A percentile compares a stretch with the other conserved stretches of the same genome.
These are phyloP conservation scores for Haplosporangium sp. DNA, from an alignment of 371 early-diverging fungal species.

Conservation along the genomic window DNA sequence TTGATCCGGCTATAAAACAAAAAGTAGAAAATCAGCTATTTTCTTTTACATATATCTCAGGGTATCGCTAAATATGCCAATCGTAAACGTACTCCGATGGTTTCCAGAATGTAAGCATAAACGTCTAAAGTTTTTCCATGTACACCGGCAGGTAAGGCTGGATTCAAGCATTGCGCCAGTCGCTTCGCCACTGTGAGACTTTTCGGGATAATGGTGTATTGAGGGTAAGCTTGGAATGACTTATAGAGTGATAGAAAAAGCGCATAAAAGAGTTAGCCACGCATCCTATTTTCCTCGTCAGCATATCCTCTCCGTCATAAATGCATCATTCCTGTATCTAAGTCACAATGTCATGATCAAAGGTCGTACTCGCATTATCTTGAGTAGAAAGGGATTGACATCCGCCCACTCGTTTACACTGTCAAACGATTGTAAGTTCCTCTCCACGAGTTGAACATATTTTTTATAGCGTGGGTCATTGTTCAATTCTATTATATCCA, in stretches of 20 bases:
- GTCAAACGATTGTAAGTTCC: constrained; percentile 91
- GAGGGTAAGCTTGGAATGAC: constrained; percentile 86
- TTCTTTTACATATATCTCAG: background rate
- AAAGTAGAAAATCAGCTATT: background rate
- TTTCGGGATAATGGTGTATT: constrained; percentile 84
- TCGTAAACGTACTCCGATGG: constrained; percentile 75
- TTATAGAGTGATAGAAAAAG: background rate
- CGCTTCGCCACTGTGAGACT: constrained; percentile 93
- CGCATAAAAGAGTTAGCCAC: constrained; percentile 1
- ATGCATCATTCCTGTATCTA: background rate
- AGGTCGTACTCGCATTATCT: constrained; percentile 78
- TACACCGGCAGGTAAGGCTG: constrained; percentile 98
- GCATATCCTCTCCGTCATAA: background rate
- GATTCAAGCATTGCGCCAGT: constrained; percentile 98
- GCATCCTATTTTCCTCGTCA: background rate
- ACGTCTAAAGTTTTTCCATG: constrained; percentile 97
- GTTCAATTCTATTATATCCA: constrained; percentile 43
- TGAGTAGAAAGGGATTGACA: constrained; percentile 90
- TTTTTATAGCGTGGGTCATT: constrained; percentile 82
- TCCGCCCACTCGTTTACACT: constrained; percentile 95
- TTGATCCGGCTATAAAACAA: constrained; percentile 68
- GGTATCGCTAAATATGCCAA: background rate
- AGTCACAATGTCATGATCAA: background rate
- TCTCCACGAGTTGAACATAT: constrained; percentile 86
- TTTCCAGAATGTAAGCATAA: constrained; percentile 89